A percentile compares a stretch with the other conserved stretches of the same genome.
These are phyloP conservation scores for Fusarium devonianum DNA, from an alignment of 2,329 filamentous ascomycete species.

Conservation along the genomic window DNA sequence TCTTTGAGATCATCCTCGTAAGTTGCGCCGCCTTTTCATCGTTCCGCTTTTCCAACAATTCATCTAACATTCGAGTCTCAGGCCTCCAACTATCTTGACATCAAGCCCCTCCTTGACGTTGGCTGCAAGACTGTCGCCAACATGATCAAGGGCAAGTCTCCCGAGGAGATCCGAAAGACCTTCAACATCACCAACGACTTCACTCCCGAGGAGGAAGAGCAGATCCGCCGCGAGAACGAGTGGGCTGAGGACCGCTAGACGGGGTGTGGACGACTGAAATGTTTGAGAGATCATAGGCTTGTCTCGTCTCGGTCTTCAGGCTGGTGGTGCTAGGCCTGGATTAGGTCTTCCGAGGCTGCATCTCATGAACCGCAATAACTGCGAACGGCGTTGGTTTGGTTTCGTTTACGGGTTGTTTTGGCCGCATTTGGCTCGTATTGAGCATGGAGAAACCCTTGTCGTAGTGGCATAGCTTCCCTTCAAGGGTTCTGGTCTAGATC, in stretches of 20 bases:
- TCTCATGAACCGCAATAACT: slow-evolving; percentile 24
- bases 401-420: slow-evolving; percentile 30
- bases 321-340: not conserved
- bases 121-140: slow-evolving; percentile 99
- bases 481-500: slow-evolving; percentile 9
- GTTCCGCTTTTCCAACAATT: not conserved
- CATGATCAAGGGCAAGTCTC: slow-evolving; percentile 99
- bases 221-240: slow-evolving; percentile 91
- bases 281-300: slow-evolving; percentile 1
- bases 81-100: slow-evolving; percentile 98
- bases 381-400: slow-evolving; percentile 38
- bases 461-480: slow-evolving; percentile 1
- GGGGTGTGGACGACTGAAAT: slow-evolving; percentile 1
- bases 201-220: slow-evolving; percentile 97
- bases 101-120: slow-evolving; percentile 96
- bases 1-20: slow-evolving; percentile 98
- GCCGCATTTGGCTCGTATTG: slow-evolving; percentile 28
- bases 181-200: slow-evolving; percentile 99
- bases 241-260: slow-evolving; percentile 83
- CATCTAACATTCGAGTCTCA: slow-evolving; percentile 48
- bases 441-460: slow-evolving; percentile 14
- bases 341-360: not conserved
- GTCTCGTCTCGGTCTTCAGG: not conserved
- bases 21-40: slow-evolving; percentile 44
- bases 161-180: slow-evolving; percentile 98